Evolutionary conservation across 352 stramenopile genomes (phyloP).

Genomic region (Globisporangium middletonii): DNA sequence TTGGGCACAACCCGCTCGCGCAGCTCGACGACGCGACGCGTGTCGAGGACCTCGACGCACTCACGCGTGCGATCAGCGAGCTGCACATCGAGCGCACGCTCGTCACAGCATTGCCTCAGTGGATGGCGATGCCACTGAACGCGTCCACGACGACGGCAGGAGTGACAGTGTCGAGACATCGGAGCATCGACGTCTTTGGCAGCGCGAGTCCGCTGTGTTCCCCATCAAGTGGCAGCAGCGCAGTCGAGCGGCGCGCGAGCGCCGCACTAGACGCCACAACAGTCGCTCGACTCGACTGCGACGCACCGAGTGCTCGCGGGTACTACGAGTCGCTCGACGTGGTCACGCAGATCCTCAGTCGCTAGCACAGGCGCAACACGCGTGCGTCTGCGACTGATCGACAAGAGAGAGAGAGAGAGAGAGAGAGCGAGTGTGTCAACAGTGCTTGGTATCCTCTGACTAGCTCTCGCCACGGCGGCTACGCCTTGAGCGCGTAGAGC

Average conservation of each 20-base stretch:
- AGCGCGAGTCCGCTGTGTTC: neutral
- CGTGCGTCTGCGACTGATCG: no score
- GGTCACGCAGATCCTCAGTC: neutral
- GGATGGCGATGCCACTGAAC: neutral
- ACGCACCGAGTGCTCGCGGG: neutral
- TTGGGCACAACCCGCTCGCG: slow-evolving; percentile 2
- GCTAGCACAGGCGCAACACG: no score
- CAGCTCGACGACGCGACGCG: neutral
- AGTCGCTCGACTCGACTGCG: neutral
- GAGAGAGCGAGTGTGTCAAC: no score
- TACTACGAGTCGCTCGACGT: slow-evolving; percentile 1
- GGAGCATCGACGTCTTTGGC: neutral
- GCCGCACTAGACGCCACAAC: no score
- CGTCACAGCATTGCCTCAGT: neutral
- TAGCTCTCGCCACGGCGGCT: neutral
- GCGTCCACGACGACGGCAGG: neutral
- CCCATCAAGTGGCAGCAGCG: neutral
- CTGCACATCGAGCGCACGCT: slow-evolving; percentile 1
- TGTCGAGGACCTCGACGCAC: no score
- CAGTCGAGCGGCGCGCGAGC: no score
- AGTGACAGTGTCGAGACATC: no score
- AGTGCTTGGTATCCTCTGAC: no score
- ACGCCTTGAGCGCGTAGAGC: slow-evolving; percentile 39
- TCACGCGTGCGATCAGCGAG: neutral
- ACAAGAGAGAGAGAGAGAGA: no score